A percentile compares a stretch with the other conserved stretches of the same genome.
Evolutionary conservation across 2,329 filamentous ascomycete genomes (phyloP).

Genomic region (Neodidymelliopsis sp.): DNA sequence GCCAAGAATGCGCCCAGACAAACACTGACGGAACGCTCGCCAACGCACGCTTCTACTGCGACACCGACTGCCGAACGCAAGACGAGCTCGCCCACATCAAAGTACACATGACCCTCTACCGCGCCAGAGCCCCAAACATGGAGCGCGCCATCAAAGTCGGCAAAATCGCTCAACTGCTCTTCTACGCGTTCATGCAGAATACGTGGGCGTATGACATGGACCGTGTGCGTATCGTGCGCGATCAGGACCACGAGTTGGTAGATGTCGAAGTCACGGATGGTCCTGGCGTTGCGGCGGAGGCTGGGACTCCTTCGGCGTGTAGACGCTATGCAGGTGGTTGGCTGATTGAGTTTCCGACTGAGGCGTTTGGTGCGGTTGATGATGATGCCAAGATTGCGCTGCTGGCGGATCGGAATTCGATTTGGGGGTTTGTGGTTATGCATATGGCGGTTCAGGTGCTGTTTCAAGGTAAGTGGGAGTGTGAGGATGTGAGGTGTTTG

Average conservation of each 20-base stretch:
- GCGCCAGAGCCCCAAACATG: conserved; percentile 1
- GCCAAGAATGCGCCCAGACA: conserved; percentile 6
- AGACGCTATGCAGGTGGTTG: conserved; percentile 18
- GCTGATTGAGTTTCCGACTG: conserved; percentile 20
- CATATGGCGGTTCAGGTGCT: conserved; percentile 15
- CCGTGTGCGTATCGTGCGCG: conserved; percentile 5
- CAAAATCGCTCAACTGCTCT: conserved; percentile 19
- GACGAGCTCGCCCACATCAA: conserved; percentile 16
- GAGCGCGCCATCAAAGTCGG: conserved; percentile 19
- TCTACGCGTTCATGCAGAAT: conserved; percentile 21
- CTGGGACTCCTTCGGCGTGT: conserved; percentile 13
- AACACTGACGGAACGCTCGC: background rate
- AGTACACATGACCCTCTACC: conserved; percentile 1
- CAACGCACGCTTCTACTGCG: conserved; percentile 17
- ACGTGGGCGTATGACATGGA: conserved; percentile 28
- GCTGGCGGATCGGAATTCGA: conserved; percentile 17
- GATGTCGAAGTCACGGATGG: conserved; percentile 19
- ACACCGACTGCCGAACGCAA: conserved; percentile 4
- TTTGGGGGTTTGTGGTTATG: conserved; percentile 27
- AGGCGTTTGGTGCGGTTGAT: conserved; percentile 7
- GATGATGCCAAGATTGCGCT: conserved; percentile 16
- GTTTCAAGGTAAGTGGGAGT: conserved; percentile 17
- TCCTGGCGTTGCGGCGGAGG: conserved; percentile 12
- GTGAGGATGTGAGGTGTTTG: background rate
- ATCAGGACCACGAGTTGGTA: conserved; percentile 8